Conservation (phyloP, 495 filamentous ascomycete species). For the Cairneyella variabilis region DNA sequence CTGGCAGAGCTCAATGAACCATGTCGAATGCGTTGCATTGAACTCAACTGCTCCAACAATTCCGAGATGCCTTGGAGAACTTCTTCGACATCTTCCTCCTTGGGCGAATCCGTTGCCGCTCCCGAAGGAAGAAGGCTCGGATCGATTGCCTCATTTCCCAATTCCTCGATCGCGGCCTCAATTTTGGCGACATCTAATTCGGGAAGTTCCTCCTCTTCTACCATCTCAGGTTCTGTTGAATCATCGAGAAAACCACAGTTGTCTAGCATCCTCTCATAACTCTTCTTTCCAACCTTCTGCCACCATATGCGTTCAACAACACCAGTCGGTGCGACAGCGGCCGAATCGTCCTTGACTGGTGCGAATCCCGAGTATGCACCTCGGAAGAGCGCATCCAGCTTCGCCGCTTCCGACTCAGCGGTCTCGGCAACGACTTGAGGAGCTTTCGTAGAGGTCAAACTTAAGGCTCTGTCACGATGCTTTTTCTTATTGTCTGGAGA, state of each 20-base stretch:
- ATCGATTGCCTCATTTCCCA: slow-evolving; percentile 35
- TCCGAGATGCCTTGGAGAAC: slow-evolving; percentile 76
- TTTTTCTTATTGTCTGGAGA: slow-evolving; percentile 59
- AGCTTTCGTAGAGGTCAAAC: slow-evolving; percentile 57
- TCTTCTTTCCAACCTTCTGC: slow-evolving; percentile 66
- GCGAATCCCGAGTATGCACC: slow-evolving; percentile 87
- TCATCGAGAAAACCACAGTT: slow-evolving; percentile 26
- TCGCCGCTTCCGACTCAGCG: slow-evolving; percentile 51
- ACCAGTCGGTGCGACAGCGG: slow-evolving; percentile 66
- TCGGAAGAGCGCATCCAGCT: slow-evolving; percentile 71
- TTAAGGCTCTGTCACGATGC: slow-evolving; percentile 68
- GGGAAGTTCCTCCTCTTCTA: slow-evolving; percentile 29
- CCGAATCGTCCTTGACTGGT: slow-evolving; percentile 75
- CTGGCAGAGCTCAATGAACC: slow-evolving; percentile 49
- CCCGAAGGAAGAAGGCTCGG: slow-evolving; percentile 38
- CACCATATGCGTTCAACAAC: slow-evolving; percentile 81
- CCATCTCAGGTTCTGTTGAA: slow-evolving; percentile 32
- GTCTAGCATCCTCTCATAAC: slow-evolving; percentile 48
- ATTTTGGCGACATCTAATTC: slow-evolving; percentile 38
- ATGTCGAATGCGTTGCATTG: slow-evolving; percentile 80
- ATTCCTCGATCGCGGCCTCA: slow-evolving; percentile 16
- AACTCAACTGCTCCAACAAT: slow-evolving; percentile 77
- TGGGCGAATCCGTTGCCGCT: slow-evolving; percentile 42
- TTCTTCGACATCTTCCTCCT: slow-evolving; percentile 68
- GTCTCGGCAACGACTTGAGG: slow-evolving; percentile 37